Evolutionary conservation across 176 grass and related monocot genomes (phyloP).

Genomic region (Triticum dicoccoides): DNA sequence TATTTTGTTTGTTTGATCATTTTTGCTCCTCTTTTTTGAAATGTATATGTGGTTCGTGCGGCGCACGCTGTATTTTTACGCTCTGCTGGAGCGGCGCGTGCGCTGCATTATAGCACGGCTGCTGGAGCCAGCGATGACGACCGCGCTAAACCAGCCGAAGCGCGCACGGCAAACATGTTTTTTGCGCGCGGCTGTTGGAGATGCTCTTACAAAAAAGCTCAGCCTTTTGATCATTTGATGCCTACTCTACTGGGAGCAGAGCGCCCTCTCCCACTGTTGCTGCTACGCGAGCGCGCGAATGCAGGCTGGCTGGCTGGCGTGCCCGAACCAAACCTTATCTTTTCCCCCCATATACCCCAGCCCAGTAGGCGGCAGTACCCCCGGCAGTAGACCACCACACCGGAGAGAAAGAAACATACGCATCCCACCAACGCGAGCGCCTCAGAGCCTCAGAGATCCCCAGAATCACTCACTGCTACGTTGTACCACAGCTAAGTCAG

Average conservation of each 20-base stretch:
- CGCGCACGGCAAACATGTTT: too few relatives aligned
- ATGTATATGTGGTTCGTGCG: too few relatives aligned
- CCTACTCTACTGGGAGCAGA: background rate
- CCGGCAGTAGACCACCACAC: background rate
- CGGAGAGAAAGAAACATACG: slow-evolving; percentile 29
- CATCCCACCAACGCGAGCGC: slow-evolving; percentile 32
- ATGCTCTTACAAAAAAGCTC: background rate
- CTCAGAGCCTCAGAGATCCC: slow-evolving; percentile 29
- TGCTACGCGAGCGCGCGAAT: background rate
- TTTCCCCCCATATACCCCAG: slow-evolving; percentile 29
- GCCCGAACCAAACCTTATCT: slow-evolving; percentile 41
- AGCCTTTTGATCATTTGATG: slow-evolving; percentile 32
- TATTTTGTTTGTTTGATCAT: too few relatives aligned
- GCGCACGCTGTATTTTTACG: too few relatives aligned
- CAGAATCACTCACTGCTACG: background rate
- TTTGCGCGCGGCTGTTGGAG: too few relatives aligned
- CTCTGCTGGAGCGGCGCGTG: too few relatives aligned
- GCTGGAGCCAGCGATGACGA: too few relatives aligned
- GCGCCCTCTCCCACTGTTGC: slow-evolving; percentile 4
- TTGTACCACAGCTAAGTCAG: background rate
- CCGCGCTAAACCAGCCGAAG: too few relatives aligned
- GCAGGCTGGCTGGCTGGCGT: background rate
- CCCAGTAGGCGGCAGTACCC: background rate
- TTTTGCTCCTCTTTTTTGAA: too few relatives aligned
- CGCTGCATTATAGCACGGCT: too few relatives aligned